Evolutionary conservation across 2,329 filamentous ascomycete species (phyloP), one percentile per base, ranked within the genome.

Genomic region (Alternaria sp.): DNA sequence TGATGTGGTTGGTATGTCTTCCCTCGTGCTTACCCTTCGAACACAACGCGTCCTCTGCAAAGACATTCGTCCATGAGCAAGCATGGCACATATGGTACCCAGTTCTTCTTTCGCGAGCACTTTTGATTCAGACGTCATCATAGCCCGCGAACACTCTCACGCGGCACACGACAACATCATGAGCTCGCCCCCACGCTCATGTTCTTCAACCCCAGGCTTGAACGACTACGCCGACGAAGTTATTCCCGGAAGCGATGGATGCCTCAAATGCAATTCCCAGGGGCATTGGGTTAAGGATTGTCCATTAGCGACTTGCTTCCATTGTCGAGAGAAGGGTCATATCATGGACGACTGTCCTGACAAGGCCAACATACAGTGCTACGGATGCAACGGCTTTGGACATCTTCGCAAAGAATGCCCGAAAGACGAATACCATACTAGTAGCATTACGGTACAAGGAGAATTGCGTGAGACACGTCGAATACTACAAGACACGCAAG

Each of bases 351-450:
- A 40, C 5, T 40, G 36, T 2, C n/a, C 36, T 6, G n/a, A 40
- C 9, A 40, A 40, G 36, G 36, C 5, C 36, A 40, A 17, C 0
- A 17, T 40, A 17, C 8, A 17, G n/a, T 40, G 36, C 9, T 17
- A 40, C 36, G n/a, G 15, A 1, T 40, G 36, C n/a, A 40, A 8
- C 36, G 9, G 5, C 2, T 17, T 40, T 11, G 36, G n/a, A 17
- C 36, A 40, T 17, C 15, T 40, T 40, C 36, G 36, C 9, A 40
- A 40, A 40, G 36, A 40, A 10, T 40, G n/a, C 2, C 4, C 9
- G 36, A 40, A 40, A 5, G 3, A 11, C 1, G 36, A 4, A 36
- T 0, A 17, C 17, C 0, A n/a, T 3, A 1, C 15, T 0, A 5
- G 36, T 5, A 0, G 36, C 36, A 17, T 3, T 15, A 2, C 36